Evolutionary conservation across 306 rosid species (phyloP), one percentile per base, ranked within the genome.

Genomic region (Trifolium dubium): DNA sequence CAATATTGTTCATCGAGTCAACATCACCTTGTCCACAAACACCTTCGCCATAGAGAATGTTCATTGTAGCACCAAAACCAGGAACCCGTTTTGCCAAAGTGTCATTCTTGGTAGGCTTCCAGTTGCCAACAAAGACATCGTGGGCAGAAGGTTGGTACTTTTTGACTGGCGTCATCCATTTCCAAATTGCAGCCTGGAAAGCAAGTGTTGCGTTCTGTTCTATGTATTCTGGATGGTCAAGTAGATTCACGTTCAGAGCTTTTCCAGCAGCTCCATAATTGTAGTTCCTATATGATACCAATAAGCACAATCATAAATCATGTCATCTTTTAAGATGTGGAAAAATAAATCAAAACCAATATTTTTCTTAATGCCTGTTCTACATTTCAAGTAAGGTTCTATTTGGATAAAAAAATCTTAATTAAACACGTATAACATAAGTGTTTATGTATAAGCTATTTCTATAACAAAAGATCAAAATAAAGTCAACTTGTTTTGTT

Each of bases 201-300:
- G 87, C 99, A 6, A 94, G 80, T 72, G 99, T 94, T 44, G 99
- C 99, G 35, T 94, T 94, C 88, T 92, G 96, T 88, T 92, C 99
- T 5, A 94, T 41, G 83, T 87, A 94, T 82, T 94, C 99, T 23
- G 99, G 99, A 78, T 92, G 96, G 55, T 64, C 77, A 74, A 94
- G 84, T 58, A 94, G 83, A 81, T 94, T 88, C 31, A 73, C 76
- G 77, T 92, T 83, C 88, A 94, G 80, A 18, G 84, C 90, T 11
- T 92, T 88, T 64, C 97, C 99, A 71, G 72, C 41, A 19, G 87
- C 85, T 37, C 99, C 99, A 17, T 94, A 94, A 55, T 94, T 94
- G 88, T 73, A 92, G 90, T 94, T 92, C 99, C 99, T 94, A 67
- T 9, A 43, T 30, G 76, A 3, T 46, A 80, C 37, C 80, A 62